phyloP scores from a whole-genome alignment of 805 yeast genomes.

The Lipomyces anomalus region DNA sequence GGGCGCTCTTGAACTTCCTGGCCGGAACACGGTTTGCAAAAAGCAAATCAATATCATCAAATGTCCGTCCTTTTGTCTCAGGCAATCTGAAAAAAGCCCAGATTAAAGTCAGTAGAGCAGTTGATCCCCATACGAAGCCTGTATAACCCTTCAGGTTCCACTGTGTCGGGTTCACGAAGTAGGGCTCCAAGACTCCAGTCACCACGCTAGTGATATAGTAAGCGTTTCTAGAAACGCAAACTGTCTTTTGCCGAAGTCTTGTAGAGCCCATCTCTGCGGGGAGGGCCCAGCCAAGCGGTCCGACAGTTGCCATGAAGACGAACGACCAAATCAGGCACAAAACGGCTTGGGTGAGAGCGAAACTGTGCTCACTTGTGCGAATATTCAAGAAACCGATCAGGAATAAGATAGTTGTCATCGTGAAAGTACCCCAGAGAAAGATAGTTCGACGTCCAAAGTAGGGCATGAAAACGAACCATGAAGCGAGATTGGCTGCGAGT shows the following conservation, averaged over 20 bases:
- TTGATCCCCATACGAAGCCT: slow-evolving; percentile 44
- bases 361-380: slow-evolving; percentile 3
- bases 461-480: slow-evolving; percentile 27
- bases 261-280: slow-evolving; percentile 42
- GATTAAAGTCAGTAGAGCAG: slow-evolving; percentile 31
- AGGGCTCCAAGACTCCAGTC: slow-evolving; percentile 35
- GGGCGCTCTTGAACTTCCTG: slow-evolving; percentile 28
- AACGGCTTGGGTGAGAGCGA: slow-evolving; percentile 21
- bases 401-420: slow-evolving; percentile 8
- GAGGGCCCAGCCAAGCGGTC: slow-evolving; percentile 42
- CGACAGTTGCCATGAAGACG: slow-evolving; percentile 41
- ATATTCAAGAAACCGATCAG: slow-evolving; percentile 19
- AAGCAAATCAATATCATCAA: slow-evolving; percentile 54
- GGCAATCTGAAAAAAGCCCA: too few relatives aligned
- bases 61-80: slow-evolving; percentile 53
- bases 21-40: slow-evolving; percentile 37
- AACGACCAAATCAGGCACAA: slow-evolving; percentile 42
- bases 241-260: slow-evolving; percentile 40
- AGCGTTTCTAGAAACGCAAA: slow-evolving; percentile 39
- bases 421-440: slow-evolving; percentile 19
- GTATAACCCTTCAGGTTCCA: slow-evolving; percentile 47
- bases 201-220: slow-evolving; percentile 23
- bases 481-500: slow-evolving; percentile 37
- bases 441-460: slow-evolving; percentile 22
- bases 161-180: slow-evolving; percentile 44